Evolutionary conservation across 2,329 filamentous ascomycete species (phyloP).

Genomic region (Monilinia aucupariae): DNA sequence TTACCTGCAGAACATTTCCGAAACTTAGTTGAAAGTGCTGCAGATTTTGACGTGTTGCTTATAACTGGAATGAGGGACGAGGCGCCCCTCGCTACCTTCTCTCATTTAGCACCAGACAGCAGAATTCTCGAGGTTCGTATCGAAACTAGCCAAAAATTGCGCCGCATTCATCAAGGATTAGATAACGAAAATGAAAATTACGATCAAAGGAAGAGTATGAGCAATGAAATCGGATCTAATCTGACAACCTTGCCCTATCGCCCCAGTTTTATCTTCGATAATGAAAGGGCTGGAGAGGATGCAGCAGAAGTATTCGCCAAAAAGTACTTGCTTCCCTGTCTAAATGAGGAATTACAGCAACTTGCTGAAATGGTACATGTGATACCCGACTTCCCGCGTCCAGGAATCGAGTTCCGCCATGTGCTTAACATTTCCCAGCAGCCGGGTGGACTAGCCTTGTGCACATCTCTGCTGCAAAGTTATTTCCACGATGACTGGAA

Average conservation of each 20-base stretch:
- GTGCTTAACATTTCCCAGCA: constrained; percentile 36
- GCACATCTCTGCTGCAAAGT: constrained; percentile 44
- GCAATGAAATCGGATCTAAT: constrained; percentile 25
- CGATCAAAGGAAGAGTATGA: constrained; percentile 15
- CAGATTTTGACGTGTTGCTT: constrained; percentile 49
- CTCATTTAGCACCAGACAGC: constrained; percentile 48
- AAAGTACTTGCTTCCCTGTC: constrained; percentile 38
- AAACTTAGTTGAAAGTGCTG: constrained; percentile 39
- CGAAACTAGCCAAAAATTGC: constrained; percentile 38
- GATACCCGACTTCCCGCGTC: constrained; percentile 46
- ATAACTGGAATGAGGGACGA: constrained; percentile 52
- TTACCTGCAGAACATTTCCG: constrained; percentile 44
- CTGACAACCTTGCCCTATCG: constrained; percentile 32
- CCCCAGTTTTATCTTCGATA: constrained; percentile 47
- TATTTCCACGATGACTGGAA: constrained; percentile 39
- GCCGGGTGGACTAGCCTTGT: constrained; percentile 39
- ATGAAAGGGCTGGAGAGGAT: constrained; percentile 42
- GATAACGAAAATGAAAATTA: constrained; percentile 17
- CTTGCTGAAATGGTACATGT: constrained; percentile 47
- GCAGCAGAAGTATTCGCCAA: constrained; percentile 40
- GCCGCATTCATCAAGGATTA: constrained; percentile 36
- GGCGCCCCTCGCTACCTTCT: constrained; percentile 49
- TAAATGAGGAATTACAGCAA: constrained; percentile 42
- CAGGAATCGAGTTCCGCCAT: constrained; percentile 51
- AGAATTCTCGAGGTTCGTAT: constrained; percentile 51